A percentile compares a stretch with the other conserved stretches of the same genome.
These are phyloP conservation scores for Phytopythium mirpurense DNA, from an alignment of 352 stramenopile genomes.

Conservation along the genomic window DNA sequence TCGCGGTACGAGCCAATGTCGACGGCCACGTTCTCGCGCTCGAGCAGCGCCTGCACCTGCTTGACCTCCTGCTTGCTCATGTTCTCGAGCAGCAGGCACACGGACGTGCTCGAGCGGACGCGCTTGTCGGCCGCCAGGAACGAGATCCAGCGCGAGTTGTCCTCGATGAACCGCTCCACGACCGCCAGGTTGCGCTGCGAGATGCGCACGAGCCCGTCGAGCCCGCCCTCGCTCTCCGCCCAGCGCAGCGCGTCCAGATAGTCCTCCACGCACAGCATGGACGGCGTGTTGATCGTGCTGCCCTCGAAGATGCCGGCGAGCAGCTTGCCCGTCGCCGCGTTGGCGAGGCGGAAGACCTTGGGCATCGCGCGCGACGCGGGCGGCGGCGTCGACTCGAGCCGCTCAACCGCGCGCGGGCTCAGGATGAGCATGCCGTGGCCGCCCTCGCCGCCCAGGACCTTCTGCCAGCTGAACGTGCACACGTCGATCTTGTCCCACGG, in stretches of 20 bases:
- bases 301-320: conserved; percentile 95
- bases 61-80: conserved; percentile 94
- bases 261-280: conserved; percentile 99
- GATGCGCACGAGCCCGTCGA: conserved; percentile 91
- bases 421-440: conserved; percentile 97
- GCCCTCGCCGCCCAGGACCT: conserved; percentile 98
- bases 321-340: conserved; percentile 94
- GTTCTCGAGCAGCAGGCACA: conserved; percentile 95
- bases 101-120: conserved; percentile 95
- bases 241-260: conserved; percentile 98
- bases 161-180: conserved; percentile 95
- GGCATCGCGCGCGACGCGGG: conserved; percentile 89
- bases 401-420: conserved; percentile 94
- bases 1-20: conserved; percentile 99
- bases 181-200: conserved; percentile 94
- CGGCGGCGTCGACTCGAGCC: conserved; percentile 92
- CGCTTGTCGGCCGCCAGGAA: conserved; percentile 94
- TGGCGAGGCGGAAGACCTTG: conserved; percentile 99
- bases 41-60: conserved; percentile 93
- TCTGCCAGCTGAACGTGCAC: conserved; percentile 99
- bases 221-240: conserved; percentile 93
- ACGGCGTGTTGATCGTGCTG: conserved; percentile 99
- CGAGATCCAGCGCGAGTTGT: conserved; percentile 94
- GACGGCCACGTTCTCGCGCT: conserved; percentile 94
- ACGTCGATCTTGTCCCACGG: conserved; percentile 98